These are phyloP conservation scores for Kodamaea fungicola DNA, from an alignment of 1,139 yeast genomes.

Conservation along the genomic window DNA sequence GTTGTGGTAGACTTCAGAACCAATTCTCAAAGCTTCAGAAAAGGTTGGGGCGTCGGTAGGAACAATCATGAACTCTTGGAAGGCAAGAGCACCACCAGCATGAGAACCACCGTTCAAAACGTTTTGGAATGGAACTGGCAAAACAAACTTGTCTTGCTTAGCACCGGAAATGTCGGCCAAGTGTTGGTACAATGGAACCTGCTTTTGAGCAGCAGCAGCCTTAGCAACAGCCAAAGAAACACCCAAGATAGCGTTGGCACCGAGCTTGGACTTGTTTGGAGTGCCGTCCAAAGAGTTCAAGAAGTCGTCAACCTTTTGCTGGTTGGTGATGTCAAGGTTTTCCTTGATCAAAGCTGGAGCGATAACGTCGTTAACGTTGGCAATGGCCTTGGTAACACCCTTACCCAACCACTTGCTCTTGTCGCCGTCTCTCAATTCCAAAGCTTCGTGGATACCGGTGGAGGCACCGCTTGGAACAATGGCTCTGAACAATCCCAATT, in stretches of 20 bases:
- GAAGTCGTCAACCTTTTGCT: constrained; percentile 76
- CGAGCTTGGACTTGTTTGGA: constrained; percentile 88
- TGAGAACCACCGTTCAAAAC: constrained; percentile 98
- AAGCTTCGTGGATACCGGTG: constrained; percentile 92
- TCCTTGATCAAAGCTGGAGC: constrained; percentile 84
- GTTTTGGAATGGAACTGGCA: constrained; percentile 96
- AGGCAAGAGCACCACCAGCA: constrained; percentile 98
- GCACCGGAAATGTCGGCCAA: constrained; percentile 65
- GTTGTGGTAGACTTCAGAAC: constrained; percentile 94
- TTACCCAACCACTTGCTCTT: constrained; percentile 92
- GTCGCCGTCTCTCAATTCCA: constrained; percentile 94
- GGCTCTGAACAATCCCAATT: constrained; percentile 82
- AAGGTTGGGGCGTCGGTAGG: constrained; percentile 85
- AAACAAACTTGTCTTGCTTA: constrained; percentile 61
- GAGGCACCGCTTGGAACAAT: constrained; percentile 98
- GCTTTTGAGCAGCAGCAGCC: constrained; percentile 92
- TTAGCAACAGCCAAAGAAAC: constrained; percentile 90
- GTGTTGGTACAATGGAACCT: constrained; percentile 83
- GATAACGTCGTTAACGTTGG: constrained; percentile 83
- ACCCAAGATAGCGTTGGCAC: constrained; percentile 95
- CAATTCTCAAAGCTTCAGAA: constrained; percentile 91
- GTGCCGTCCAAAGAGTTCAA: constrained; percentile 82
- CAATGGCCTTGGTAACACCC: constrained; percentile 91
- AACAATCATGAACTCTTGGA: constrained; percentile 98
- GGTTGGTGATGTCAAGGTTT: constrained; percentile 72